Percentiles rank a stretch among this genome's conserved stretches.
phyloP scores from a whole-genome alignment of 1,139 yeast species.

The Hyphopichia fennica region DNA sequence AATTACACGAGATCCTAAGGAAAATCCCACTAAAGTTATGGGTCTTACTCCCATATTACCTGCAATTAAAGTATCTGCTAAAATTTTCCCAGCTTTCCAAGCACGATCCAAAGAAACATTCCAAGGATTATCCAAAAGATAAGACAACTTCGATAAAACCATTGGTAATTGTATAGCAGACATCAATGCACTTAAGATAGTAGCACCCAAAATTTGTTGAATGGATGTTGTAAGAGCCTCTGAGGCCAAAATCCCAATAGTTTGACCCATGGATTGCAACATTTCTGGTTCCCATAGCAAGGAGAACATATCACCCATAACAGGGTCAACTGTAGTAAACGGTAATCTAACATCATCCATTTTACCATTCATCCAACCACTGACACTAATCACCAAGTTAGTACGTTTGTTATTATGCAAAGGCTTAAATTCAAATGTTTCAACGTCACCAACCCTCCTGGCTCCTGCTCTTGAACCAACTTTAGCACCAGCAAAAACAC shows the following conservation, averaged over 20 bases:
- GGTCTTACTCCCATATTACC: conserved; percentile 94
- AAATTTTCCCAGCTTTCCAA: conserved; percentile 89
- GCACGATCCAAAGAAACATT: conserved; percentile 95
- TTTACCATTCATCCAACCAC: conserved; percentile 98
- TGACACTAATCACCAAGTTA: conserved; percentile 83
- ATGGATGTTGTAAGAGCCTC: conserved; percentile 92
- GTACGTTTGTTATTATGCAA: conserved; percentile 88
- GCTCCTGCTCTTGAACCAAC: conserved; percentile 88
- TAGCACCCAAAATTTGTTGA: conserved; percentile 93
- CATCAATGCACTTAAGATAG: conserved; percentile 89
- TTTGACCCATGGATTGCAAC: conserved; percentile 94
- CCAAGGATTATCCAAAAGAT: conserved; percentile 96
- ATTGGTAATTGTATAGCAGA: conserved; percentile 94
- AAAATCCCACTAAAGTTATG: conserved; percentile 87
- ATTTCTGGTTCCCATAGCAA: conserved; percentile 98
- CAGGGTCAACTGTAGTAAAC: conserved; percentile 94
- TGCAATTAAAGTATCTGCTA: conserved; percentile 87
- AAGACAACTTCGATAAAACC: conserved; percentile 85
- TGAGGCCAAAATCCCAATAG: conserved; percentile 87
- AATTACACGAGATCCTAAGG: conserved; percentile 90
- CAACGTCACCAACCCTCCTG: conserved; percentile 85
- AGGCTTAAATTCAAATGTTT: conserved; percentile 91
- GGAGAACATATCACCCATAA: conserved; percentile 94
- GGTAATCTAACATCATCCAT: conserved; percentile 96
- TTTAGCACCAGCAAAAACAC: conserved; percentile 86